These are phyloP conservation scores for Petunia hybrid DNA, from an alignment of 305 asterid genomes.

Conservation along the genomic window DNA sequence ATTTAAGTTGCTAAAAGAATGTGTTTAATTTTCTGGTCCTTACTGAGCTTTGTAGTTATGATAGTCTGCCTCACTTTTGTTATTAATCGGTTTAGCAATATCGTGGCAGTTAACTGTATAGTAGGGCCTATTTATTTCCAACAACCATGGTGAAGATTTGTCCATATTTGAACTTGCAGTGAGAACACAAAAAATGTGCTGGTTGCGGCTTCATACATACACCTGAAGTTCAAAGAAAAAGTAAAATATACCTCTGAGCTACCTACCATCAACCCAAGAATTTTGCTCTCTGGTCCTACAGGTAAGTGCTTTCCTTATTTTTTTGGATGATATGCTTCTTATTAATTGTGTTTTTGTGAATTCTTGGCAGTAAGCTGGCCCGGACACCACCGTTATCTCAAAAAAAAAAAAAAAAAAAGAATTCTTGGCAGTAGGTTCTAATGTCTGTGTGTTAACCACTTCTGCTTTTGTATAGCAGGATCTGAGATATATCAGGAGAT, in stretches of 20 bases:
- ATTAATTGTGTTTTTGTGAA: neutral
- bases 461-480: slow-evolving; percentile 57
- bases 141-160: slow-evolving; percentile 28
- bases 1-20: slow-evolving; percentile 4
- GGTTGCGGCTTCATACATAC: slow-evolving; percentile 86
- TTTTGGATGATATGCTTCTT: neutral
- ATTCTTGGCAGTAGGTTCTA: neutral
- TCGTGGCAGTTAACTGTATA: neutral
- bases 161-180: slow-evolving; percentile 55
- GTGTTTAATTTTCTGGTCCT: slow-evolving; percentile 24
- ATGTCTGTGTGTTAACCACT: neutral
- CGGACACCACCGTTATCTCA: too few species aligned
- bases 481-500: slow-evolving; percentile 92
- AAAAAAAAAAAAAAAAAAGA: too few species aligned
- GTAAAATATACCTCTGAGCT: slow-evolving; percentile 75
- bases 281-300: slow-evolving; percentile 93
- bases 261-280: slow-evolving; percentile 80
- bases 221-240: slow-evolving; percentile 75
- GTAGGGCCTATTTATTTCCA: neutral
- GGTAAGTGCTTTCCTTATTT: slow-evolving; percentile 51
- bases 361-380: neutral
- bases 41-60: neutral
- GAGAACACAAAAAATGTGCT: slow-evolving; percentile 86
- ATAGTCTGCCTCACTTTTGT: neutral
- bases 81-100: slow-evolving; percentile 17